phyloP scores from a whole-genome alignment of 2,329 filamentous ascomycete genomes.

The Calonectria ilicicola region DNA sequence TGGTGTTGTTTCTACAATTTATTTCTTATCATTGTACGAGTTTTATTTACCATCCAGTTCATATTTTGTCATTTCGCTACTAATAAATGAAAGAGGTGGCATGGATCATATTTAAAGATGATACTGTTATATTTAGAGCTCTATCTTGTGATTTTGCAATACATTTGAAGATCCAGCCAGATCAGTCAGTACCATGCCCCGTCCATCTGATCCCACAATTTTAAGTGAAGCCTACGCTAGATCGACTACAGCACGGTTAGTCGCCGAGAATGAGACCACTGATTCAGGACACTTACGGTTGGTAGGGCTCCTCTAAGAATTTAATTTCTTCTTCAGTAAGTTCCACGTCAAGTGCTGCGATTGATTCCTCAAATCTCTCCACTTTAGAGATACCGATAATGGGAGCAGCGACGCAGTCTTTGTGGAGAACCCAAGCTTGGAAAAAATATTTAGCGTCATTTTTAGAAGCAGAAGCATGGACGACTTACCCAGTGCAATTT shows the following conservation, averaged over 20 bases:
- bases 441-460: too few species aligned
- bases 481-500: not conserved
- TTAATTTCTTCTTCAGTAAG: constrained; percentile 5
- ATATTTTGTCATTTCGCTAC: too few species aligned
- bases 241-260: not conserved
- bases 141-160: too few species aligned
- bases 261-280: not conserved
- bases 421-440: constrained; percentile 11
- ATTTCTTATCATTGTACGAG: too few species aligned
- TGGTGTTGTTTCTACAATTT: too few species aligned
- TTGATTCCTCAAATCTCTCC: constrained; percentile 5
- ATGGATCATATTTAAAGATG: too few species aligned
- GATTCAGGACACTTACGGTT: constrained; percentile 2
- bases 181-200: too few species aligned
- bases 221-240: not conserved
- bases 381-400: constrained; percentile 11
- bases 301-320: constrained; percentile 13
- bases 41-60: too few species aligned
- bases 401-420: constrained; percentile 4
- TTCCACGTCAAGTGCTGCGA: constrained; percentile 1
- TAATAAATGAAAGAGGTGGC: too few species aligned
- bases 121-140: too few species aligned
- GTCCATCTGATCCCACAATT: too few species aligned
- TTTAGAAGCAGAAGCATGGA: not conserved
- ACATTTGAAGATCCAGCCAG: too few species aligned